phyloP scores from a whole-genome alignment of 2,329 filamentous ascomycete genomes.

The Fusarium dlaminii region DNA sequence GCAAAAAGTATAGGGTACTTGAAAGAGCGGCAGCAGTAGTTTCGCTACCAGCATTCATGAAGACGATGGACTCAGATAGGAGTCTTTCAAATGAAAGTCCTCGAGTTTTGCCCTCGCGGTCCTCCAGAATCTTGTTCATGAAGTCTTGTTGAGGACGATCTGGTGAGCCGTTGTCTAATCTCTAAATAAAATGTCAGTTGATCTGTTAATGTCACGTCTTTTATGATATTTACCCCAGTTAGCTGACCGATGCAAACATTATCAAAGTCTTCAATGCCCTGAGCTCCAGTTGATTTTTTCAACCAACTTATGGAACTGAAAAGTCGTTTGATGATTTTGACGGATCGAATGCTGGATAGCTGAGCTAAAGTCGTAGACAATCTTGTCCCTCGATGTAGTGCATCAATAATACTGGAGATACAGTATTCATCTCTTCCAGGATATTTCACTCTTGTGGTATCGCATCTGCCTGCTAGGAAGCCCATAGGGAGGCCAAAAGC shows the following conservation, averaged over 20 bases:
- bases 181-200: background rate
- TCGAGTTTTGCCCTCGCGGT: background rate
- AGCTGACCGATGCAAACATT: background rate
- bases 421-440: background rate
- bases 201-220: rapidly evolving
- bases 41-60: background rate
- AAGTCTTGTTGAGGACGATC: background rate
- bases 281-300: background rate
- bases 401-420: background rate
- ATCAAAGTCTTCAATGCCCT: background rate
- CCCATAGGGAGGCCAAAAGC: background rate
- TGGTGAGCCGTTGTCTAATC: background rate
- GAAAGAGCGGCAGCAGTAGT: background rate
- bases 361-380: background rate
- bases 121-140: background rate
- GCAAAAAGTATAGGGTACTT: background rate
- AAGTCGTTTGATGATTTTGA: background rate
- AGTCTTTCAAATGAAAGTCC: background rate
- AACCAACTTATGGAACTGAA: background rate
- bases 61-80: background rate
- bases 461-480: background rate
- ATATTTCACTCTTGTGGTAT: background rate
- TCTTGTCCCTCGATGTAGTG: background rate
- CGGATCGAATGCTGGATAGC: background rate
- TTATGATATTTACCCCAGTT: background rate